Base-by-base conservation (phyloP, 306 rosid genomes). In the Glycine tomentella region DNA sequence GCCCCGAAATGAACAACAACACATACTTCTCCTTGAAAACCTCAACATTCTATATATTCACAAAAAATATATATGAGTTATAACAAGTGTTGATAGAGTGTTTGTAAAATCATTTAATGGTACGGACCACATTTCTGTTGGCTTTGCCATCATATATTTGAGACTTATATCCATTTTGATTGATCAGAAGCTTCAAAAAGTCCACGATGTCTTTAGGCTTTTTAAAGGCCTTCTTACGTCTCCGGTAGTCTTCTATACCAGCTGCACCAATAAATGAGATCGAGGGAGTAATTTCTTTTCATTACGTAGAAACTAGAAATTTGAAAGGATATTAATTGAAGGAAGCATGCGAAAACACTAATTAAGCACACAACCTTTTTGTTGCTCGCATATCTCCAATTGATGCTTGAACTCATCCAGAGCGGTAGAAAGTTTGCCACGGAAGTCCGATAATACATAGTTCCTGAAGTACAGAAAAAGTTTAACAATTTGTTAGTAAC, bases 121-220 rank as follows among this genome's bases (percentile, higher is more conserved):
- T 25, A 51, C 82, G 2, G 4, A 78, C 82, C 75, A 44, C 8
- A 16, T 0, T 56, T 7, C 3, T 44, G 9, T 6, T 3, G 82
- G 46, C 33, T 13, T 6, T 68, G 48, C 31, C 82, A 25, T 78
- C 82, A 31, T 55, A 56, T 34, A 78, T 48, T 40, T 4, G 57
- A 44, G 48, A 25, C 48, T 20, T 48, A 9, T 46, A 42, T 57
- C 58, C 76, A n/a, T 55, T 42, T 17, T 42, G 68, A 55, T 56
- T 7, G 76, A 68, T 13, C 76, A 78, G 55, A 13, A 17, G 42
- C 68, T 68, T 78, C 57, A 78, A 8, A 9, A 67, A 34, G 16
- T 68, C 75, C 42, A 78, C 82, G 14, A 67, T 25, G 33, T 68
- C 76, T 78, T 78, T 68, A 9, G 82, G 75, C 34, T 69, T 42